Evolutionary conservation across 2,329 filamentous ascomycete genomes (phyloP).

Genomic region (Fusarium irregulare): DNA sequence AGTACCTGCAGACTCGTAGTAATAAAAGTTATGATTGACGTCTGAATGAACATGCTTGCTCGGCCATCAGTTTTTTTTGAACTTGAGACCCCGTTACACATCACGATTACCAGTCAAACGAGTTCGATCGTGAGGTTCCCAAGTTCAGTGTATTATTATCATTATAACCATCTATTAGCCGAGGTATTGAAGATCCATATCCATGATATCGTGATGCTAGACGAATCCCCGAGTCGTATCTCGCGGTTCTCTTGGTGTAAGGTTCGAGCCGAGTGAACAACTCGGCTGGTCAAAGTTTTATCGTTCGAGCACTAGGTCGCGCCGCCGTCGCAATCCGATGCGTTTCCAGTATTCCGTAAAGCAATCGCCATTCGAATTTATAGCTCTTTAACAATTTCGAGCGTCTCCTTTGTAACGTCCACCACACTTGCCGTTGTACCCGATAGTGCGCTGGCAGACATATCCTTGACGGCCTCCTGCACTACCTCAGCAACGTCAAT

Average conservation of each 20-base stretch:
- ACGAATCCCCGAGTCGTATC: constrained; percentile 1
- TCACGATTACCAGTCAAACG: not conserved
- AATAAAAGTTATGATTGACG: constrained; percentile 24
- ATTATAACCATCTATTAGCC: constrained; percentile 37
- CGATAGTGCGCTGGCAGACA: constrained; percentile 47
- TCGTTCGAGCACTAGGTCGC: not conserved
- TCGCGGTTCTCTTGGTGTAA: not conserved
- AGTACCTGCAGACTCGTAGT: constrained; percentile 30
- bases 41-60: not conserved
- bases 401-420: constrained; percentile 42
- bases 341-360: not conserved
- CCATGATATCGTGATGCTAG: constrained; percentile 35
- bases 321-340: not conserved
- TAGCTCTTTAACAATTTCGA: constrained; percentile 51
- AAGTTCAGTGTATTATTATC: constrained; percentile 34
- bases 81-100: not conserved
- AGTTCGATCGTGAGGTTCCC: not conserved
- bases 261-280: not conserved
- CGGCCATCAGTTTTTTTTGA: not conserved
- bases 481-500: constrained; percentile 58
- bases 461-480: constrained; percentile 49
- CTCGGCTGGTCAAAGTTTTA: not conserved
- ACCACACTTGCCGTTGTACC: constrained; percentile 44
- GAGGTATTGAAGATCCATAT: constrained; percentile 33
- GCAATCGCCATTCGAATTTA: constrained; percentile 25